These are phyloP conservation scores for Zasmidium citrigriseum DNA, from an alignment of 2,329 filamentous ascomycete genomes.

Conservation along the genomic window DNA sequence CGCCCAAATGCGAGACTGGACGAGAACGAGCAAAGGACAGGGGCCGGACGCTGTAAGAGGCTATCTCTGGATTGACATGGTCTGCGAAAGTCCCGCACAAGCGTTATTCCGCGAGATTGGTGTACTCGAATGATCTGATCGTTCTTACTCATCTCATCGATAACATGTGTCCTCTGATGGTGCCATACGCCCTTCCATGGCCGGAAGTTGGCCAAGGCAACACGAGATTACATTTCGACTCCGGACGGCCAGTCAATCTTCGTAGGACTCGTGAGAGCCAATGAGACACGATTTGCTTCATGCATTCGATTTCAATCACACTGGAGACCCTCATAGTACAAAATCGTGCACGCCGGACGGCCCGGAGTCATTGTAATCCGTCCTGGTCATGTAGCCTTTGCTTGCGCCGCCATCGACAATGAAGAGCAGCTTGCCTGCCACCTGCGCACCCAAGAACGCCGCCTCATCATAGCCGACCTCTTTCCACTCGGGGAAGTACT, in stretches of 20 bases:
- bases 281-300: too few species aligned
- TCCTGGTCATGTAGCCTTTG: conserved; percentile 69
- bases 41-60: background rate
- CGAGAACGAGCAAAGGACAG: background rate
- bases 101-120: background rate
- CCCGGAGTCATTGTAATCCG: conserved; percentile 68
- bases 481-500: conserved; percentile 90
- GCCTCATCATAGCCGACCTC: conserved; percentile 75
- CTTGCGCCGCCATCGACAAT: conserved; percentile 66
- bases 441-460: conserved; percentile 82
- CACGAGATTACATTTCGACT: too few species aligned
- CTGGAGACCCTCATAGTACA: conserved; percentile 19
- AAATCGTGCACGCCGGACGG: conserved; percentile 65
- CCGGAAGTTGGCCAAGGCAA: too few species aligned
- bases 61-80: background rate
- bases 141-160: too few species aligned
- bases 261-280: too few species aligned
- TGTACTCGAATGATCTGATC: too few species aligned
- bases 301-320: too few species aligned
- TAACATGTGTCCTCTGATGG: too few species aligned
- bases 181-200: too few species aligned
- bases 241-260: too few species aligned
- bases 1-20: background rate
- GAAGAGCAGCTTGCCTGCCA: conserved; percentile 76
- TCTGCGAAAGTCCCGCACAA: background rate